Evolutionary conservation across 306 rosid species (phyloP), one percentile per base, ranked within the genome.

Genomic region (Sphenostylis stenocarpa): DNA sequence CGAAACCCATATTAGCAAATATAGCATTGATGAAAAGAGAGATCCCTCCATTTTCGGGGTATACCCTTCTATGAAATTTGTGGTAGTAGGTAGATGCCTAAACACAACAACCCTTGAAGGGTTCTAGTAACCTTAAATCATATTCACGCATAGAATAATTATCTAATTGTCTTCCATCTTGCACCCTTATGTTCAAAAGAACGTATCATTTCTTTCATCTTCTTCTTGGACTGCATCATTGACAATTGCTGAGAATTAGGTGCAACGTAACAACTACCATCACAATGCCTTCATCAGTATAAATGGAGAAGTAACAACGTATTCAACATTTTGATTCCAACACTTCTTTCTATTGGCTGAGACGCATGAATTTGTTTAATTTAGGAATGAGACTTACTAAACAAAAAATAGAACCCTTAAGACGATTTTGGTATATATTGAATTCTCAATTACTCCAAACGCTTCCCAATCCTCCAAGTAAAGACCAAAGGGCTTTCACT

Each of bases 191-290:
- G 45, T 67, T 69, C 73, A 31, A 63, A 73, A 58, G 62, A 8
- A 11, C 0, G 1, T 23, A 24, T 78, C 60, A 68, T 41, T 72
- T 51, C n/a, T 71, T 20, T 15, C 36, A 48, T 38, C 41, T n/a
- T 61, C 48, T 57, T 28, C 67, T 52, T 76, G n/a, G 36, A 43
- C 52, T 61, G 76, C 72, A 75, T 76, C 49, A 23, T 33, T 33
- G 64, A 49, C 39, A 21, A 82, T 82, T 82, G 82, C 63, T 77
- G 72, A 68, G 29, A 53, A 58, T 81, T 81, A 29, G 81, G 53
- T 82, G 82, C 51, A 80, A 55, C 44, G 53, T 65, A 53, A 53
- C 55, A 73, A 73, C 56, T 57, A 47, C 36, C 26, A 67, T 44
- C 24, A 26, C 53, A 70, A 52, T 41, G 39, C 16, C 33, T 68